Conservation (phyloP, 1,139 yeast species). For the Pichia sp. region DNA sequence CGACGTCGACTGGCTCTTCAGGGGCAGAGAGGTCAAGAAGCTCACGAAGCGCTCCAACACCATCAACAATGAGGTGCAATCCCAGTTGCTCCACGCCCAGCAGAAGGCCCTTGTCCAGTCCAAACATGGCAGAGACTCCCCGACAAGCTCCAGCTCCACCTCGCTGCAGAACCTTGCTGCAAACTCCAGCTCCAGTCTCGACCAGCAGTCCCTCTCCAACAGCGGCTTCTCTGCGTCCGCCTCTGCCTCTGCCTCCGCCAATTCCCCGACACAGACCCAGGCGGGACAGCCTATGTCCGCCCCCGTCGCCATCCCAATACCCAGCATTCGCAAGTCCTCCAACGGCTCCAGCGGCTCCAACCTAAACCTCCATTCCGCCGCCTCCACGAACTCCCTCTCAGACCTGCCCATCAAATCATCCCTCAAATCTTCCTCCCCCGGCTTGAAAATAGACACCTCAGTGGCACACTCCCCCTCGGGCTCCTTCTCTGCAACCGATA, state of each 20-base stretch:
- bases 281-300: neutral
- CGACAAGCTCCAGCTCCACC: constrained; percentile 13
- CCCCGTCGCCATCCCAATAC: neutral
- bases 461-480: constrained; percentile 5
- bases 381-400: neutral
- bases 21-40: constrained; percentile 59
- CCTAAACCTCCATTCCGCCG: neutral
- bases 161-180: neutral
- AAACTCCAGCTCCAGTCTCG: neutral
- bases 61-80: constrained; percentile 31
- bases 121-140: constrained; percentile 8
- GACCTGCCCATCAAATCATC: neutral
- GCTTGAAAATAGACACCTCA: constrained; percentile 12
- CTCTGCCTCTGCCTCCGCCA: neutral
- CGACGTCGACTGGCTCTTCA: constrained; percentile 72
- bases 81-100: constrained; percentile 30
- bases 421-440: neutral
- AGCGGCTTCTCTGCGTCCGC: too few relatives aligned
- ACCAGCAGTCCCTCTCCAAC: neutral
- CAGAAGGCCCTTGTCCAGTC: constrained; percentile 21
- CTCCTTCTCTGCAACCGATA: neutral
- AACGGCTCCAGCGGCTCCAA: neutral
- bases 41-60: constrained; percentile 41
- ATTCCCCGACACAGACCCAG: too few relatives aligned
- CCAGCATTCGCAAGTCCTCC: neutral